Conservation (phyloP, 2,329 filamentous ascomycete species). For the Aspergillus felis region DNA sequence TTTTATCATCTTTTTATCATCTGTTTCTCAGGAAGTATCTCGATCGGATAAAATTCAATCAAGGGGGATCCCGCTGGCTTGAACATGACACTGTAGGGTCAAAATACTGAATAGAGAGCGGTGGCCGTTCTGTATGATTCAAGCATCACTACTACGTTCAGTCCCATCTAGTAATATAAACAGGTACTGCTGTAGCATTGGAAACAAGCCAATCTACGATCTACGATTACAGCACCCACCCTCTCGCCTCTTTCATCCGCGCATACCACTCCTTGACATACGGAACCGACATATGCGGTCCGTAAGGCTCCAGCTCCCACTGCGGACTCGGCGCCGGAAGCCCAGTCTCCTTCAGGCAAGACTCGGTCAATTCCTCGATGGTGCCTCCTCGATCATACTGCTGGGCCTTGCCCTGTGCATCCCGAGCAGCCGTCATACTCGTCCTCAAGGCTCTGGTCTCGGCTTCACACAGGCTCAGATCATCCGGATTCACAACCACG, state of each 20-base stretch:
- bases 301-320: slow-evolving; percentile 45
- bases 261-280: slow-evolving; percentile 46
- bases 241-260: slow-evolving; percentile 9
- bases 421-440: slow-evolving; percentile 26
- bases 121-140: no score
- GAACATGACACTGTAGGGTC: no score
- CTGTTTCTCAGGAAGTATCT: no score
- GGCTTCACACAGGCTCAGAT: slow-evolving; percentile 33
- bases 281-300: slow-evolving; percentile 41
- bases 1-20: no score
- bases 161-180: no score
- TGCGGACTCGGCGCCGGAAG: slow-evolving; percentile 40
- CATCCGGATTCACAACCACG: slow-evolving; percentile 38
- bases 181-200: no score
- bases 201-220: no score
- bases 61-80: no score
- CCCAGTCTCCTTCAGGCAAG: slow-evolving; percentile 42
- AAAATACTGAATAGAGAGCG: no score
- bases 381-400: slow-evolving; percentile 45
- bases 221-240: slow-evolving; percentile 6
- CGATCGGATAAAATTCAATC: no score
- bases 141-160: no score
- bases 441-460: slow-evolving; percentile 36
- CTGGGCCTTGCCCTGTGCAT: slow-evolving; percentile 13
- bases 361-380: slow-evolving; percentile 35